These are phyloP conservation scores for Sphenostylis stenocarpa DNA, from an alignment of 306 rosid genomes.

Conservation along the genomic window DNA sequence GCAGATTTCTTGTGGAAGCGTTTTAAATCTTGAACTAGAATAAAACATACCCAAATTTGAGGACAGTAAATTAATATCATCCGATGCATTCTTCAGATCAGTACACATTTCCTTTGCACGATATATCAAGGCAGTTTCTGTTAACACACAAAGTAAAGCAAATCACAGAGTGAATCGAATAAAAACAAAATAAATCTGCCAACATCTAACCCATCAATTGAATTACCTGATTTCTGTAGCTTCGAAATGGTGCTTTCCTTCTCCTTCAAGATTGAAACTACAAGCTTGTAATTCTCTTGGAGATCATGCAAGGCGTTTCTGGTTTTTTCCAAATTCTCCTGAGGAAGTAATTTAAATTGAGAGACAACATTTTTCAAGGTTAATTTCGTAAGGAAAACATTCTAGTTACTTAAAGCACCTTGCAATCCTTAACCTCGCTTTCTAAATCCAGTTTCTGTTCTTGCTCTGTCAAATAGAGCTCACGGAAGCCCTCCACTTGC, in stretches of 20 bases:
- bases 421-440: conserved; percentile 75
- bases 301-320: conserved; percentile 66
- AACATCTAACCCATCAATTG: conserved; percentile 3
- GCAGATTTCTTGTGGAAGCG: not conserved
- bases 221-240: conserved; percentile 67
- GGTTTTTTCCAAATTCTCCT: conserved; percentile 64
- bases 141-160: conserved; percentile 20
- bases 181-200: not conserved
- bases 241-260: conserved; percentile 75
- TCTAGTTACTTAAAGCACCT: conserved; percentile 39
- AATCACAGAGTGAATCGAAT: conserved; percentile 17
- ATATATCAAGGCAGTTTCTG: conserved; percentile 76
- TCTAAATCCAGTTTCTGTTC: conserved; percentile 74
- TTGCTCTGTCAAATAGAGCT: conserved; percentile 73
- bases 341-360: conserved; percentile 23
- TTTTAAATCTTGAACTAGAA: not conserved
- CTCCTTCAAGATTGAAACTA: conserved; percentile 64
- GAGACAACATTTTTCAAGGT: not conserved
- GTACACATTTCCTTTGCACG: conserved; percentile 72
- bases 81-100: conserved; percentile 75
- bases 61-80: conserved; percentile 61
- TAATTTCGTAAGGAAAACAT: not conserved
- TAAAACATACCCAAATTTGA: conserved; percentile 64
- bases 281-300: conserved; percentile 59
- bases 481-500: conserved; percentile 74